A percentile compares a stretch with the other conserved stretches of the same genome.
These are phyloP conservation scores for Triangularia setosa DNA, from an alignment of 2,329 filamentous ascomycete species.

Conservation along the genomic window DNA sequence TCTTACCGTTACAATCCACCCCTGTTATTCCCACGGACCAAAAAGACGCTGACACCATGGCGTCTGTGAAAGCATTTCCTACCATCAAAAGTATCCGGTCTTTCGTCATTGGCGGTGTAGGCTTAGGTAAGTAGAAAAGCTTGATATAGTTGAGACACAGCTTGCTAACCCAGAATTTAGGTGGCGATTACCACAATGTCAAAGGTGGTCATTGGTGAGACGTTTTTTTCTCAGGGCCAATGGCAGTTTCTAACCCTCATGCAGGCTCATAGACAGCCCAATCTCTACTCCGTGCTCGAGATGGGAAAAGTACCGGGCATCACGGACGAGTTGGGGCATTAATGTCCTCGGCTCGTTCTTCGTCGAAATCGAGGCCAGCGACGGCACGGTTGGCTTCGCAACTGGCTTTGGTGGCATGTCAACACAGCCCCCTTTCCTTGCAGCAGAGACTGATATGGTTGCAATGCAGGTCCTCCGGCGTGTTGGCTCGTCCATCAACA, in stretches of 20 bases:
- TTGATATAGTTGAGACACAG: not conserved
- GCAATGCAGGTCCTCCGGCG: slow-evolving; percentile 65
- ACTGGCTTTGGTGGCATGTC: slow-evolving; percentile 78
- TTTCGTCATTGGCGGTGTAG: slow-evolving; percentile 64
- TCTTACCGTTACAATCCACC: not conserved
- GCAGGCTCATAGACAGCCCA: slow-evolving; percentile 83
- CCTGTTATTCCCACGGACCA: not conserved
- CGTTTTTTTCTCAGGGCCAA: not conserved
- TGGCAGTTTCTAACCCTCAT: slow-evolving; percentile 27
- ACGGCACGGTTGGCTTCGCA: slow-evolving; percentile 91
- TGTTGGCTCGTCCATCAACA: slow-evolving; percentile 94
- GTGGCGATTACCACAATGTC: slow-evolving; percentile 91
- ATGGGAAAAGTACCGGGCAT: slow-evolving; percentile 84
- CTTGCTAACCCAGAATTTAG: slow-evolving; percentile 38
- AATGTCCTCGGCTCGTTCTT: slow-evolving; percentile 92
- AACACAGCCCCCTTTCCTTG: not conserved
- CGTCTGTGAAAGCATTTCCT: slow-evolving; percentile 58
- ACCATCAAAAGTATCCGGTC: slow-evolving; percentile 73
- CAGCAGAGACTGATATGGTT: too few relatives aligned
- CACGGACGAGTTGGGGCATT: slow-evolving; percentile 90
- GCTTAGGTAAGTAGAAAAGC: slow-evolving; percentile 42
- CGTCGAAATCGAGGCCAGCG: slow-evolving; percentile 80
- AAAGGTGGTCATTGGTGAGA: slow-evolving; percentile 64
- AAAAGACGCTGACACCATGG: slow-evolving; percentile 33
- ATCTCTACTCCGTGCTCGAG: slow-evolving; percentile 90